Percentiles rank a stretch among this genome's conserved stretches.
Conservation (phyloP, 345 rosid species). For the Angophora floribunda region DNA sequence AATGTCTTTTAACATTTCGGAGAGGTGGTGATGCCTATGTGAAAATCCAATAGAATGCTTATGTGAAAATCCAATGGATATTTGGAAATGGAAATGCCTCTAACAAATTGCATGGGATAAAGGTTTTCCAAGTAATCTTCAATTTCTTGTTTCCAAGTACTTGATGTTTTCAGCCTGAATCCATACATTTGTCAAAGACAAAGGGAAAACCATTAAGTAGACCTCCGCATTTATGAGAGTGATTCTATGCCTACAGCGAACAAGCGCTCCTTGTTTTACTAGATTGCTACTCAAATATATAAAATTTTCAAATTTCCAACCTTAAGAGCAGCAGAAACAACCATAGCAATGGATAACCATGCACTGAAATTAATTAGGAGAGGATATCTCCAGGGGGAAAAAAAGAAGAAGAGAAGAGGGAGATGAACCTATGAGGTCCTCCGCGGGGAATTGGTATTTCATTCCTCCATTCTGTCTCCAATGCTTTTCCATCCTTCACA, state of each 20-base stretch:
- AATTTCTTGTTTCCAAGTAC: neutral
- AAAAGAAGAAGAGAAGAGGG: neutral
- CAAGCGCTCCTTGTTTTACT: neutral
- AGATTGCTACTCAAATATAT: neutral
- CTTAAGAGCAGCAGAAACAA: neutral
- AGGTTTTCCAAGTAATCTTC: neutral
- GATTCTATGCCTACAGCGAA: neutral
- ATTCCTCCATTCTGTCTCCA: conserved; percentile 77
- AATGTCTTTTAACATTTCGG: neutral
- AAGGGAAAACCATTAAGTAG: neutral
- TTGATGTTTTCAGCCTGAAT: neutral
- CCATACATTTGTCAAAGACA: neutral
- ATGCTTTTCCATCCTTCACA: conserved; percentile 77
- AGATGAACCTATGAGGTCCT: conserved; percentile 88
- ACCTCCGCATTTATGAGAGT: neutral
- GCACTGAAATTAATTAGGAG: neutral
- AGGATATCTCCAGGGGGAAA: neutral
- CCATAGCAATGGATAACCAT: neutral
- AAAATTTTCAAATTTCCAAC: neutral
- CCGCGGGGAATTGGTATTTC: conserved; percentile 96
- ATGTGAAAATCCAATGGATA: neutral
- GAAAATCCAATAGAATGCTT: neutral
- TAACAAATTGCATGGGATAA: neutral
- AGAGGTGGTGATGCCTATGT: neutral
- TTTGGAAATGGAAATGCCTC: neutral